These are phyloP conservation scores for Trypanosoma vivax DNA, from an alignment of 208 protist genomes.

Conservation along the genomic window DNA sequence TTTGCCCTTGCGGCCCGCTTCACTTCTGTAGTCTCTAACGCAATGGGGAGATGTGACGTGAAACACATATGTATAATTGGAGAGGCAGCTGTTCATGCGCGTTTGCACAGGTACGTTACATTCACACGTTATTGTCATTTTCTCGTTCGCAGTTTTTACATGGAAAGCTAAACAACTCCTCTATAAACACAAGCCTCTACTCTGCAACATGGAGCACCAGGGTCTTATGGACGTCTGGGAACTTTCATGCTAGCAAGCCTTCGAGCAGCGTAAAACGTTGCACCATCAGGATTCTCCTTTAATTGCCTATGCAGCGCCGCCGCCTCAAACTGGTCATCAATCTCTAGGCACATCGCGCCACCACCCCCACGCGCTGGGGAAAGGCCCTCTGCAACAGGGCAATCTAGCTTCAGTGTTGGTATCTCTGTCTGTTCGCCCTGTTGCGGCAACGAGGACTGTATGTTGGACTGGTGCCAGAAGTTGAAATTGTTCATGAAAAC, in stretches of 20 bases:
- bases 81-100: too few relatives aligned
- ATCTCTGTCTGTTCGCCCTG: neutral
- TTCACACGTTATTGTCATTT: too few relatives aligned
- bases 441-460: neutral
- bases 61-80: too few relatives aligned
- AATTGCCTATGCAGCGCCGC: constrained; percentile 16
- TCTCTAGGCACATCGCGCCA: constrained; percentile 14
- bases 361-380: neutral
- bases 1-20: too few relatives aligned
- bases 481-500: constrained; percentile 59
- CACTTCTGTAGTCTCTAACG: too few relatives aligned
- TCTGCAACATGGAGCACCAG: neutral
- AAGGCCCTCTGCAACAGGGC: neutral
- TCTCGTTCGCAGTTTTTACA: too few relatives aligned
- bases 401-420: neutral
- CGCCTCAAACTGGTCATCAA: constrained; percentile 28
- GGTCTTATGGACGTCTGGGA: neutral
- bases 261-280: constrained; percentile 29
- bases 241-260: constrained; percentile 7
- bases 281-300: constrained; percentile 25
- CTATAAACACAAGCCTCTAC: too few relatives aligned
- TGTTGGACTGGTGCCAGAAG: constrained; percentile 28
- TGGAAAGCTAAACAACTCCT: too few relatives aligned
- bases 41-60: too few relatives aligned
- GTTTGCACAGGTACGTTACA: too few relatives aligned